Percentiles rank a stretch among this genome's conserved stretches.
Evolutionary conservation across 352 stramenopile species (phyloP).

Genomic region (Pythium coloratum): DNA sequence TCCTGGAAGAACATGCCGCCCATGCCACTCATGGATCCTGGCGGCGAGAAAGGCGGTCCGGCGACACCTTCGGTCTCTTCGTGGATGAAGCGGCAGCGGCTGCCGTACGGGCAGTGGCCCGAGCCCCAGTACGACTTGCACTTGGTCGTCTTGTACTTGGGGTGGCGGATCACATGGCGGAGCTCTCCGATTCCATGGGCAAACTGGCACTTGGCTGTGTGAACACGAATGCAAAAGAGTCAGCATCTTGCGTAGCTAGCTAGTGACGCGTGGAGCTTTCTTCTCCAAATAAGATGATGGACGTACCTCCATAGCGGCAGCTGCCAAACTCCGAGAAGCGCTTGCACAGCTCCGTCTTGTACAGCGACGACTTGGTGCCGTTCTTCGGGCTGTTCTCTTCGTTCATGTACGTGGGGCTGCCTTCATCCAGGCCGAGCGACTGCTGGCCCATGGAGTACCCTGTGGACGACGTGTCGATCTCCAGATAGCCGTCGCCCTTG

Average conservation of each 20-base stretch:
- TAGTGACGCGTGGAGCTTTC: neutral
- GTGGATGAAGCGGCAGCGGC: constrained; percentile 88
- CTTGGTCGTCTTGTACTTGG: constrained; percentile 92
- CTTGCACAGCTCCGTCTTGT: constrained; percentile 89
- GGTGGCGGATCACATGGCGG: constrained; percentile 82
- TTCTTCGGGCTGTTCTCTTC: constrained; percentile 86
- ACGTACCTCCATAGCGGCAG: constrained; percentile 79
- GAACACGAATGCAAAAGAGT: neutral
- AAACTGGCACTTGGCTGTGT: constrained; percentile 86
- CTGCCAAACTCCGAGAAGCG: constrained; percentile 86
- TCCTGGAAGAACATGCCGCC: constrained; percentile 64
- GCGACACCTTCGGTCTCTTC: constrained; percentile 69
- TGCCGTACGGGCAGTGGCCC: constrained; percentile 85
- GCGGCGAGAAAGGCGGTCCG: constrained; percentile 54
- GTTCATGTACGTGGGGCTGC: constrained; percentile 60
- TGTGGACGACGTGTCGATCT: constrained; percentile 55
- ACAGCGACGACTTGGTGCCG: constrained; percentile 82
- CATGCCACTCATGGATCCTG: constrained; percentile 30
- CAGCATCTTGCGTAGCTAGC: neutral
- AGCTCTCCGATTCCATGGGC: constrained; percentile 79
- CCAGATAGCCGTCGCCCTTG: constrained; percentile 66
- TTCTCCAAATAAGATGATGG: neutral
- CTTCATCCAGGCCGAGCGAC: constrained; percentile 19
- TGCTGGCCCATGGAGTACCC: constrained; percentile 23
- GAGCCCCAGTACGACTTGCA: constrained; percentile 92